Percentiles rank a stretch among this genome's conserved stretches.
phyloP scores from a whole-genome alignment of 306 rosid species.

The Quercus agrifolia region DNA sequence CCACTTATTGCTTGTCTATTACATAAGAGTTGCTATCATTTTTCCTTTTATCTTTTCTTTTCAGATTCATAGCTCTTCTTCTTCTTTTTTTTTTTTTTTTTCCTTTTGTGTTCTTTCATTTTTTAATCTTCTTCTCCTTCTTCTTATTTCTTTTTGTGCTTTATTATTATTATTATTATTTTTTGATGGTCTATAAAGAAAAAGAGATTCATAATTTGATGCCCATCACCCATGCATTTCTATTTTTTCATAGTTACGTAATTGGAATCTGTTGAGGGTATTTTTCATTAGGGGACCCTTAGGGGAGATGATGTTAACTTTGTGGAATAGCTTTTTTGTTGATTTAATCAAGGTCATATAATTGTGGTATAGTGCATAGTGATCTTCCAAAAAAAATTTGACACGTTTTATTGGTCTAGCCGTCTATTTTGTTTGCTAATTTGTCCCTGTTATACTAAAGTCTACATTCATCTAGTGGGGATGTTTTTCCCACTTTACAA shows the following conservation, averaged over 20 bases:
- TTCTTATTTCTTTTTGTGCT: neutral
- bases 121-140: constrained; percentile 26
- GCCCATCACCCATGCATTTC: neutral
- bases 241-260: neutral
- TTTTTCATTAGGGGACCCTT: too few relatives aligned
- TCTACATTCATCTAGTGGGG: neutral
- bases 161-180: too few relatives aligned
- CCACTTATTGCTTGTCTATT: constrained; percentile 69
- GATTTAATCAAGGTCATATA: too few relatives aligned
- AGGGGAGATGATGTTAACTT: too few relatives aligned
- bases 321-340: too few relatives aligned
- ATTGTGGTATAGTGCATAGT: neutral
- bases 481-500: neutral
- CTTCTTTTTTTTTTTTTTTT: constrained; percentile 10
- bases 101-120: neutral
- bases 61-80: constrained; percentile 2
- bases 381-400: neutral
- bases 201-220: neutral
- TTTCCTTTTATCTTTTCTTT: neutral
- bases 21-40: constrained; percentile 32
- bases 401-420: neutral
- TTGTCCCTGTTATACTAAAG: neutral
- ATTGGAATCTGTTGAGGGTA: neutral
- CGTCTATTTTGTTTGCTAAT: constrained; percentile 30
- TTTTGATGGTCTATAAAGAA: neutral